Evolutionary conservation across 768 basidiomycete species (phyloP).

Genomic region (Auriscalpium vulgare): DNA sequence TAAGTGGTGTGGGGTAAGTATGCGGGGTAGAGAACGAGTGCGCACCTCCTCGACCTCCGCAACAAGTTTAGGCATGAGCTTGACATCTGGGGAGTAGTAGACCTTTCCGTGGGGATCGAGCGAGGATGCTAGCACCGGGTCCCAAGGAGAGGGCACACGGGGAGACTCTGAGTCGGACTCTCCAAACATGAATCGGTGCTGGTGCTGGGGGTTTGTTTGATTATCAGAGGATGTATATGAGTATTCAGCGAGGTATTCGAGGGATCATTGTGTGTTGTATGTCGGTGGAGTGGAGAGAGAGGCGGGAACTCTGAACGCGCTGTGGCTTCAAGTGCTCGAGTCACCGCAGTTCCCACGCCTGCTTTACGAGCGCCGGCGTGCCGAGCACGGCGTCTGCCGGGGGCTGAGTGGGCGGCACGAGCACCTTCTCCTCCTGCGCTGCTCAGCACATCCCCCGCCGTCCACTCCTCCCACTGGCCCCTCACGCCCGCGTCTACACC

Average conservation of each 20-base stretch:
- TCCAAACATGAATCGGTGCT: constrained; percentile 54
- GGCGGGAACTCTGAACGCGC: constrained; percentile 1
- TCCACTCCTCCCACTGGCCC: neutral
- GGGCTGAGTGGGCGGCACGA: neutral
- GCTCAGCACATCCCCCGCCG: neutral
- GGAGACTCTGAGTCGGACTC: constrained; percentile 79
- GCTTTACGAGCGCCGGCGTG: neutral
- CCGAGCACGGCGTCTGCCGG: neutral
- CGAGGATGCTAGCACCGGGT: constrained; percentile 56
- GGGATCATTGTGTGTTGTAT: constrained; percentile 36
- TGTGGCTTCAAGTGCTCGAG: neutral
- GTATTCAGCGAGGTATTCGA: constrained; percentile 40
- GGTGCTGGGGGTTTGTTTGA: neutral
- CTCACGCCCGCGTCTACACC: neutral
- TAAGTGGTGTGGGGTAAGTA: neutral
- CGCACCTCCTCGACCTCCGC: constrained; percentile 66
- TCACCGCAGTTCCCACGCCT: neutral
- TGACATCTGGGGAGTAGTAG: constrained; percentile 19
- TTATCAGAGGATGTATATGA: constrained; percentile 3
- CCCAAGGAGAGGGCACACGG: constrained; percentile 78
- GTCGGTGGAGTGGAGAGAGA: neutral
- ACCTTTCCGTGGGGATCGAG: constrained; percentile 27
- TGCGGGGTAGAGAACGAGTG: neutral
- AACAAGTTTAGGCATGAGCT: constrained; percentile 52
- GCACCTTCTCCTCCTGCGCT: neutral